Conservation (phyloP, 2,329 filamentous ascomycete genomes). For the Epichloe bromicola region DNA sequence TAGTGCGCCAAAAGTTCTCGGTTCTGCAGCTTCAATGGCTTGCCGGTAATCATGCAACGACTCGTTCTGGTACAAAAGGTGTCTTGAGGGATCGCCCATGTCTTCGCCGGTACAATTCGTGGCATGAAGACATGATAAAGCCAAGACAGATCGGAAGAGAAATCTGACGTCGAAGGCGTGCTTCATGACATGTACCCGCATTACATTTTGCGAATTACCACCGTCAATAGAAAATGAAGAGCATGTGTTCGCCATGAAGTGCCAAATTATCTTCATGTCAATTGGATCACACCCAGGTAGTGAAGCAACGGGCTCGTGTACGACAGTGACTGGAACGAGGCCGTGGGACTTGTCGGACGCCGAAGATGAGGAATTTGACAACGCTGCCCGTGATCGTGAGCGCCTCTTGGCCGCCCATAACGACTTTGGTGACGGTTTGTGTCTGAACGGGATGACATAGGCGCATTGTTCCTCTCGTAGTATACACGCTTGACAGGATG, state of each 20-base stretch:
- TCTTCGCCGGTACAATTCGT: conserved; percentile 2
- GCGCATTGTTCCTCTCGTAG: conserved; percentile 34
- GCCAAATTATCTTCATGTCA: conserved; percentile 44
- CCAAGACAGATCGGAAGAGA: conserved; percentile 42
- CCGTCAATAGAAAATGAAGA: conserved; percentile 31
- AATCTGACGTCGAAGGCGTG: conserved; percentile 40
- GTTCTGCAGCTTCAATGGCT: conserved; percentile 34
- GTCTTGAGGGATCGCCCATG: conserved; percentile 20
- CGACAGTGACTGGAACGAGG: conserved; percentile 7
- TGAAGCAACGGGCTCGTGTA: conserved; percentile 7
- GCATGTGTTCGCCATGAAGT: conserved; percentile 35
- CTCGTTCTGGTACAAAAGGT: conserved; percentile 31
- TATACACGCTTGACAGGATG: conserved; percentile 35
- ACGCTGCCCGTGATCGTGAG: not conserved
- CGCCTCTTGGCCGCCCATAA: not conserved
- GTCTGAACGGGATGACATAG: conserved; percentile 21
- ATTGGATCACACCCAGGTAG: conserved; percentile 15
- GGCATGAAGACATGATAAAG: conserved; percentile 33
- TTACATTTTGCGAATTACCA: conserved; percentile 22
- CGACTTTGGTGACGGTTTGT: conserved; percentile 5
- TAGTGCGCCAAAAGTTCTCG: conserved; percentile 35
- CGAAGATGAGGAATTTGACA: conserved; percentile 2
- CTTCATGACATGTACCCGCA: conserved; percentile 33
- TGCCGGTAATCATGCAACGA: conserved; percentile 38
- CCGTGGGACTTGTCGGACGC: not conserved